Percentiles rank a stretch among this genome's conserved stretches.
phyloP scores from a whole-genome alignment of 495 filamentous ascomycete genomes.

The Penicillium parvum region DNA sequence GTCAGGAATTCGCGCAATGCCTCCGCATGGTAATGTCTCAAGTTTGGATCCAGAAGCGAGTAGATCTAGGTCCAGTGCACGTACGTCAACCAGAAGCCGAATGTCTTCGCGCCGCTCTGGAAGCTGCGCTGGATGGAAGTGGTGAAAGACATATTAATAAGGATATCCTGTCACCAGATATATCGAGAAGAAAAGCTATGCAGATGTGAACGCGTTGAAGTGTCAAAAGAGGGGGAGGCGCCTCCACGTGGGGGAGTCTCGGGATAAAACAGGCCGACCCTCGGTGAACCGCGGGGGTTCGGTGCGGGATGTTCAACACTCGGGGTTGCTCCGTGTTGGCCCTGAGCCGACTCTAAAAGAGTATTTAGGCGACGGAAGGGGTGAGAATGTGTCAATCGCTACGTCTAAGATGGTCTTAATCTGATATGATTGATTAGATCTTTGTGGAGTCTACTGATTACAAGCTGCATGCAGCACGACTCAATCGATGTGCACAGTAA shows the following conservation, averaged over 20 bases:
- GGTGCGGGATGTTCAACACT: neutral
- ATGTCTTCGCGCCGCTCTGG: conserved; percentile 15
- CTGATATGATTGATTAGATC: too few species aligned
- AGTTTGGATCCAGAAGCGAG: neutral
- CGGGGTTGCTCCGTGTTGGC: neutral
- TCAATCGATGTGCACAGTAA: too few species aligned
- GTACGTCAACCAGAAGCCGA: conserved; percentile 41
- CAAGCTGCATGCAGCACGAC: too few species aligned
- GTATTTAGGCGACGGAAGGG: neutral
- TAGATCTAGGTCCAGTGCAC: conserved; percentile 4
- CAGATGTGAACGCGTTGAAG: too few species aligned
- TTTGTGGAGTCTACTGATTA: too few species aligned
- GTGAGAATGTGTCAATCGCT: neutral
- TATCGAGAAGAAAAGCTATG: too few species aligned
- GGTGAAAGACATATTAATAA: conserved; percentile 22
- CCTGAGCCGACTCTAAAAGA: neutral
- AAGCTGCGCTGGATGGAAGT: conserved; percentile 20
- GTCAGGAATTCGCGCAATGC: neutral
- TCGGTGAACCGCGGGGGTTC: neutral
- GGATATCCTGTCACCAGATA: neutral
- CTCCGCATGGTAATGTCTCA: neutral
- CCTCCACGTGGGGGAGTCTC: conserved; percentile 2
- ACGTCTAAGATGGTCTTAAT: too few species aligned
- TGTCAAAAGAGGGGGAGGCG: neutral
- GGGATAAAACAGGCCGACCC: neutral